phyloP scores from a whole-genome alignment of 768 basidiomycete genomes.

The Botryobasidium botryosum region DNA sequence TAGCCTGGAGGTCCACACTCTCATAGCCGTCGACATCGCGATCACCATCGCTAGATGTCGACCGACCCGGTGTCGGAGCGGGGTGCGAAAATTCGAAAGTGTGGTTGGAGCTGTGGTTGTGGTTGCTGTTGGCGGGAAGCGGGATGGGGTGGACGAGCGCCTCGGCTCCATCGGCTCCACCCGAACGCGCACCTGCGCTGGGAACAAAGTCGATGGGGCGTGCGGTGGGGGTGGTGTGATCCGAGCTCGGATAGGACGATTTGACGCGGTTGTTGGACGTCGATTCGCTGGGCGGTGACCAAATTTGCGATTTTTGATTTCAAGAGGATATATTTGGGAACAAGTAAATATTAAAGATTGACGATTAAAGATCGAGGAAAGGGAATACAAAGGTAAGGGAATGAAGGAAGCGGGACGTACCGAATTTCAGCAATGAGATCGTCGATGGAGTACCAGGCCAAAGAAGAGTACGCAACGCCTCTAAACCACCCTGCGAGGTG shows the following conservation, averaged over 20 bases:
- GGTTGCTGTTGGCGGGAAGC: neutral
- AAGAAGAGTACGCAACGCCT: slow-evolving; percentile 41
- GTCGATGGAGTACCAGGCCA: slow-evolving; percentile 63
- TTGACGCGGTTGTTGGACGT: slow-evolving; percentile 73
- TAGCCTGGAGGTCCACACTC: too few relatives aligned
- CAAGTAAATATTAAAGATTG: neutral
- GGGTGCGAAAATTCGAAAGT: too few relatives aligned
- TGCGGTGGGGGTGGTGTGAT: slow-evolving; percentile 34
- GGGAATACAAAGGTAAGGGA: neutral
- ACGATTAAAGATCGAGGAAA: neutral
- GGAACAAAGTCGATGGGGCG: slow-evolving; percentile 67
- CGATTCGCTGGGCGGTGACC: slow-evolving; percentile 38
- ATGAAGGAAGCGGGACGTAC: slow-evolving; percentile 23
- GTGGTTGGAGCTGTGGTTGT: too few relatives aligned
- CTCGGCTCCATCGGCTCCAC: slow-evolving; percentile 47
- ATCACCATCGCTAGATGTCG: too few relatives aligned
- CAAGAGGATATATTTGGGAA: neutral
- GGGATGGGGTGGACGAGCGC: neutral
- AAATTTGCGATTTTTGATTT: neutral
- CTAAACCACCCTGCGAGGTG: slow-evolving; percentile 63
- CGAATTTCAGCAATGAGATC: slow-evolving; percentile 71
- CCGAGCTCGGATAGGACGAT: slow-evolving; percentile 41
- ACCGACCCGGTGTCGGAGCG: too few relatives aligned
- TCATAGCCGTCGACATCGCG: too few relatives aligned
- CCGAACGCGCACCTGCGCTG: slow-evolving; percentile 46